Evolutionary conservation across 1,284 basidiomycete genomes (phyloP).

Genomic region (Gomphus bonarii): DNA sequence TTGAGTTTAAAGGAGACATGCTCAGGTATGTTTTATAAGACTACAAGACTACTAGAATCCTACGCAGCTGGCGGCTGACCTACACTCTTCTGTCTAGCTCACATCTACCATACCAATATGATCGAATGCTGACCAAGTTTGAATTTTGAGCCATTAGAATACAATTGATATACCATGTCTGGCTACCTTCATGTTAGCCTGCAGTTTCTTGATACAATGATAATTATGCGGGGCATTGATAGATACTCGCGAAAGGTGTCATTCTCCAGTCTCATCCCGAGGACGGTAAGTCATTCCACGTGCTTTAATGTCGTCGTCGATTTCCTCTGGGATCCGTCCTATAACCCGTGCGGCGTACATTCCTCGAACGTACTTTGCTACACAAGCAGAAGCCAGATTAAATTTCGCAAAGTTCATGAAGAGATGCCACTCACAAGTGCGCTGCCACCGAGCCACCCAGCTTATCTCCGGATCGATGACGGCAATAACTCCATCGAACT

Average conservation of each 20-base stretch:
- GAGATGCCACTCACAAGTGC: constrained; percentile 55
- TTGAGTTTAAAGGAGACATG: constrained; percentile 76
- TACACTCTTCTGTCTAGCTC: constrained; percentile 25
- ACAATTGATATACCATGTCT: background rate
- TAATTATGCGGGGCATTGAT: background rate
- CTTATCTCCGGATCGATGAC: constrained; percentile 83
- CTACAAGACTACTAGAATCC: background rate
- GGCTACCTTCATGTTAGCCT: background rate
- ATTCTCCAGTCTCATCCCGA: constrained; percentile 33
- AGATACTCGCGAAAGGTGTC: background rate
- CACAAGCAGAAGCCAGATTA: constrained; percentile 4
- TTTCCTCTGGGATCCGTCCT: constrained; percentile 78
- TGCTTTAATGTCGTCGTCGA: constrained; percentile 66
- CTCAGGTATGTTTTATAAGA: constrained; percentile 38
- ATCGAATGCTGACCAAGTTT: constrained; percentile 54
- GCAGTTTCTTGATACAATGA: background rate
- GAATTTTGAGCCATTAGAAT: constrained; percentile 23
- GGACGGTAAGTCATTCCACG: constrained; percentile 75
- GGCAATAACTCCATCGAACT: constrained; percentile 90
- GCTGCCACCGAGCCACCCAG: constrained; percentile 94
- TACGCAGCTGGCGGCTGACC: background rate
- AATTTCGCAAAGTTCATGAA: background rate
- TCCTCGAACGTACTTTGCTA: constrained; percentile 78
- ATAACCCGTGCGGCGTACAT: constrained; percentile 86
- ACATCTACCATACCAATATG: constrained; percentile 59